Evolutionary conservation across 2,329 filamentous ascomycete species (phyloP).

Genomic region (Sarocladiaceae sp.): DNA sequence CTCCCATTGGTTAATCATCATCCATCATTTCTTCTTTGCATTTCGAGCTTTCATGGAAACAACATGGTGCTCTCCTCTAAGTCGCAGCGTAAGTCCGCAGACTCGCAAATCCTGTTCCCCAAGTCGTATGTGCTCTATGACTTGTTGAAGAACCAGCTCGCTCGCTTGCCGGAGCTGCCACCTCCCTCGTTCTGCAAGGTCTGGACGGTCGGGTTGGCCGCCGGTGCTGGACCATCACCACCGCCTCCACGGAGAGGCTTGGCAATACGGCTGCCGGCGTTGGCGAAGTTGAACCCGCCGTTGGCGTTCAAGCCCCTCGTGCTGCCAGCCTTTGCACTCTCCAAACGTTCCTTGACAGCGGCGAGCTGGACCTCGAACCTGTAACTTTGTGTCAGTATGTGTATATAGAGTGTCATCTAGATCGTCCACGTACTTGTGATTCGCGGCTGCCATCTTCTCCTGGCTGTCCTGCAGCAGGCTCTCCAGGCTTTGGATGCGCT

Average conservation of each 20-base stretch:
- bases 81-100: not conserved
- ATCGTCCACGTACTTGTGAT: constrained; percentile 78
- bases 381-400: not conserved
- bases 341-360: constrained; percentile 94
- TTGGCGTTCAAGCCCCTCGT: constrained; percentile 73
- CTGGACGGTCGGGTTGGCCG: constrained; percentile 51
- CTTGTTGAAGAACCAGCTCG: constrained; percentile 73
- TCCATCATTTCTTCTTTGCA: constrained; percentile 7
- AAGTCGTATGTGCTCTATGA: constrained; percentile 24
- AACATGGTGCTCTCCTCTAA: not conserved
- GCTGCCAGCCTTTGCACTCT: constrained; percentile 88
- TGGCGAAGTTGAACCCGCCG: constrained; percentile 68
- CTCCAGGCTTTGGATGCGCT: constrained; percentile 93
- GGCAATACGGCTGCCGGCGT: constrained; percentile 61
- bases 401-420: not conserved
- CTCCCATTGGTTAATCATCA: constrained; percentile 1
- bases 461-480: constrained; percentile 91
- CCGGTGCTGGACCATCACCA: constrained; percentile 38
- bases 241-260: constrained; percentile 65
- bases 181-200: constrained; percentile 58
- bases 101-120: not conserved
- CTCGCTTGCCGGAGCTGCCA: constrained; percentile 51
- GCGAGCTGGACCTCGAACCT: constrained; percentile 97
- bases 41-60: not conserved
- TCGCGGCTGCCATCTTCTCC: constrained; percentile 95